Base-by-base conservation (phyloP, 2,329 filamentous ascomycete species). In the Clonostachys chloroleuca region DNA sequence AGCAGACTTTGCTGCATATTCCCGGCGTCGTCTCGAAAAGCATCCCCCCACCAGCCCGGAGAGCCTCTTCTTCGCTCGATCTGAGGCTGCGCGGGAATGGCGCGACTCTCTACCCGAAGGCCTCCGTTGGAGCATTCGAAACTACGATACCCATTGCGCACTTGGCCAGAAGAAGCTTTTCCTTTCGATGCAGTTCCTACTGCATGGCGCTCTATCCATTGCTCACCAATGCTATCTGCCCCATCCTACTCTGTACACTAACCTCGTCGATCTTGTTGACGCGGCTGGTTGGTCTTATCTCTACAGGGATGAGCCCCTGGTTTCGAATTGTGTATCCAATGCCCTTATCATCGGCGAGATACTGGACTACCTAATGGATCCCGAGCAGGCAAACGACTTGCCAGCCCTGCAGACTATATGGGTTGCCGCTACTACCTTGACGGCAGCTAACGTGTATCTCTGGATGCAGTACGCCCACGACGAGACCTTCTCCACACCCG, bases 161-260 rank as follows among this genome's bases (percentile, higher is more conserved):
- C 45, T 59, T 2, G 54, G 56, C 14, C 50, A 53, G 4, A 52
- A 39, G 9, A 50, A 44, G 18, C 10, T 35, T 2, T 59, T 56
- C 42, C 49, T 56, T 9, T 53, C 54, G 12, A 57, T 57, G 47
- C 56, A 59, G 7, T 52, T 59, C 14, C 47, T 59, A 10, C 44
- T 58, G 2, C 44, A 46, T 18, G 54, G 54, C 18, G 52, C 56
- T 17, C 39, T 43, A 8, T 59, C 56, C 40, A 49, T 56, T 3
- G 52, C 56, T 3, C 56, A 58, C 33, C 56, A 59, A 44, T 52
- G 51, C 39, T 59, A 59, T 36, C 44, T 59, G 6, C 56, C 56
- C 12, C 56, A 59, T 3, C 35, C 54, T 14, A 48, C 50, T 1
- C 34, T 47, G 3, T 58, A 50, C 34, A 55, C 56, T 0, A 50